These are phyloP conservation scores for Rhodotorula sphaerocarpa DNA, from an alignment of 768 basidiomycete species.

Conservation along the genomic window DNA sequence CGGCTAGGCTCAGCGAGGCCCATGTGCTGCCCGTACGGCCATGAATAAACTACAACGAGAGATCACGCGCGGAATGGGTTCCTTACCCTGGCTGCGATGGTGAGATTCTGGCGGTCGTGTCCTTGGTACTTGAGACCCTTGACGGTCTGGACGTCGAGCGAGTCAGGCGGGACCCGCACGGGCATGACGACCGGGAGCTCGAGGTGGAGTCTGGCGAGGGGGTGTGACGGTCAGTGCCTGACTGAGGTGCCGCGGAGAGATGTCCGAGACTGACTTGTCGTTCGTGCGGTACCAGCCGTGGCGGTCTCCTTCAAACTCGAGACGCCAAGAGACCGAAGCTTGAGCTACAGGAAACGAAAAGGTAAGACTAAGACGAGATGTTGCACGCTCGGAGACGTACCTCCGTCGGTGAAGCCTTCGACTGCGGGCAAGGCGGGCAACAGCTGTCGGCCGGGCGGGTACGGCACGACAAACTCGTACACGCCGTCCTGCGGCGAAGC, in stretches of 20 bases:
- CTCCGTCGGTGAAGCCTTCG: neutral
- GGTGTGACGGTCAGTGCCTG: neutral
- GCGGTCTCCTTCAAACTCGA: conserved; percentile 7
- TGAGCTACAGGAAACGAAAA: neutral
- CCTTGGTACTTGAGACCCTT: conserved; percentile 19
- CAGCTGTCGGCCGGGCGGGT: neutral
- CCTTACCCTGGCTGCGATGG: too few relatives aligned
- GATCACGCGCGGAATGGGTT: too few relatives aligned
- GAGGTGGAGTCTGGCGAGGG: neutral
- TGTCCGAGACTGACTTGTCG: neutral
- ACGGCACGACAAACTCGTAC: conserved; percentile 13
- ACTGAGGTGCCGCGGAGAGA: too few relatives aligned
- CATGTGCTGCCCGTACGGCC: too few relatives aligned
- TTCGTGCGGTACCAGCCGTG: conserved; percentile 11
- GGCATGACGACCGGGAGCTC: conserved; percentile 16
- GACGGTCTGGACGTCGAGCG: neutral
- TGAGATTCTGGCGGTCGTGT: neutral
- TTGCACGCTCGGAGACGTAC: neutral
- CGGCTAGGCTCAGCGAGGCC: too few relatives aligned
- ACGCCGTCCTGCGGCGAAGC: neutral
- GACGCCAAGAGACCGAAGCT: neutral
- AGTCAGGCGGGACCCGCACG: too few relatives aligned
- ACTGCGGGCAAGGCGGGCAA: neutral
- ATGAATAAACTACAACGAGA: too few relatives aligned
- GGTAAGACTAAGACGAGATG: neutral